phyloP scores from a whole-genome alignment of 176 grass and related monocot species.

The Calamus simplicifolius region DNA sequence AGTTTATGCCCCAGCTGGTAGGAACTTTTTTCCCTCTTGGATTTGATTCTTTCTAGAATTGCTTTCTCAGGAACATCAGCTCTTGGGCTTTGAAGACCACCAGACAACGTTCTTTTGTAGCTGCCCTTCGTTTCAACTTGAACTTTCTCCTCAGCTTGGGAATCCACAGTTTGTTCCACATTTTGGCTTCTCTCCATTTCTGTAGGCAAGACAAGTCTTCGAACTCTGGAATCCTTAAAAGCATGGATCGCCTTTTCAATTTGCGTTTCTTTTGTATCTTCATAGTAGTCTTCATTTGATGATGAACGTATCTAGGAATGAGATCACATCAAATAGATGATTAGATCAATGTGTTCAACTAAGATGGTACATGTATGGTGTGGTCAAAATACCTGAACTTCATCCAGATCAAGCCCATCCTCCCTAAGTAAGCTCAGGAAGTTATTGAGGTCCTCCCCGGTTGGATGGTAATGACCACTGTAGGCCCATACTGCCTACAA shows the following conservation, averaged over 20 bases:
- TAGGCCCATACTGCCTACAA: constrained; percentile 71
- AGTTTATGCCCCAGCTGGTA: constrained; percentile 75
- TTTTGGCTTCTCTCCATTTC: constrained; percentile 10
- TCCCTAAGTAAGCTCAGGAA: constrained; percentile 62
- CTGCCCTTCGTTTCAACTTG: constrained; percentile 24
- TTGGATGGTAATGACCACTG: constrained; percentile 91
- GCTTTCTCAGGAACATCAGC: constrained; percentile 33
- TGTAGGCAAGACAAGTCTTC: constrained; percentile 19
- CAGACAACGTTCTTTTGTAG: constrained; percentile 80
- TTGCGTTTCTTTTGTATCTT: constrained; percentile 29
- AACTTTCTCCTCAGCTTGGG: neutral
- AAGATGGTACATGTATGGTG: too few relatives aligned
- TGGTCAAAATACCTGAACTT: constrained; percentile 38
- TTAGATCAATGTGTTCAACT: neutral
- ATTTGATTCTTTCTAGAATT: constrained; percentile 70
- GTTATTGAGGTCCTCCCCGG: constrained; percentile 41
- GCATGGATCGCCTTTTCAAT: neutral
- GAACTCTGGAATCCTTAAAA: constrained; percentile 14
- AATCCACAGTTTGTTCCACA: constrained; percentile 1
- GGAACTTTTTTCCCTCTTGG: constrained; percentile 57
- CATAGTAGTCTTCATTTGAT: constrained; percentile 59
- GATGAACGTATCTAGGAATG: constrained; percentile 46
- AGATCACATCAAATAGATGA: neutral
- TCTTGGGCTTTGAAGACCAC: constrained; percentile 61
- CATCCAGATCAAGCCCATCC: constrained; percentile 56